Percentiles rank a stretch among this genome's conserved stretches.
Evolutionary conservation across 2,329 filamentous ascomycete species (phyloP).

Genomic region (Daldinia sp.): DNA sequence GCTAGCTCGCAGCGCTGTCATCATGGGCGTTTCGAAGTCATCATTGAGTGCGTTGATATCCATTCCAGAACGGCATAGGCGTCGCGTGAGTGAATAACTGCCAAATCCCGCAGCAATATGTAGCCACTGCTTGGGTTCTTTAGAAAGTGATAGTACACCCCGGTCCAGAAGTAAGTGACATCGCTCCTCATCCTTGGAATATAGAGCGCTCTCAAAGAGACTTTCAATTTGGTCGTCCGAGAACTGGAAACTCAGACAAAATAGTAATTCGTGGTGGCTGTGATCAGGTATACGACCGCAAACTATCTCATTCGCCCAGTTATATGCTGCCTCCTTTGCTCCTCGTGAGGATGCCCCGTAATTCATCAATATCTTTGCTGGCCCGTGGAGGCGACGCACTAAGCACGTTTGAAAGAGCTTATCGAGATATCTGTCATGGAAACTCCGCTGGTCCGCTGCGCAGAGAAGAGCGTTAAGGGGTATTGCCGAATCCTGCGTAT

Average conservation of each 20-base stretch:
- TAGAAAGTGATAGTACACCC: constrained; percentile 1
- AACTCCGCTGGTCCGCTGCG: constrained; percentile 10
- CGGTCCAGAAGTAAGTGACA: constrained; percentile 19
- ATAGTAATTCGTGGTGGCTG: neutral
- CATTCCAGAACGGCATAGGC: constrained; percentile 20
- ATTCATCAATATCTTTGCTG: constrained; percentile 8
- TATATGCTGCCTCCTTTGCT: neutral
- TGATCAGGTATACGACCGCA: neutral
- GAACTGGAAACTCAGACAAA: constrained; percentile 25
- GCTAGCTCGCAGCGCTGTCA: constrained; percentile 13
- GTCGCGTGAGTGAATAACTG: constrained; percentile 20
- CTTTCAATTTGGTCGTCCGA: neutral
- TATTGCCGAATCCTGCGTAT: neutral
- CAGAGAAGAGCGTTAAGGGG: constrained; percentile 1
- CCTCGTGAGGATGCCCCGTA: constrained; percentile 15
- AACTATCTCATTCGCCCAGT: constrained; percentile 16
- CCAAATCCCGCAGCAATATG: constrained; percentile 21
- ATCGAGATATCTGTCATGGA: constrained; percentile 18
- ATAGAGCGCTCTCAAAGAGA: constrained; percentile 10
- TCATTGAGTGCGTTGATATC: constrained; percentile 25
- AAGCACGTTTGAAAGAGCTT: constrained; percentile 21
- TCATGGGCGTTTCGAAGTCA: constrained; percentile 21
- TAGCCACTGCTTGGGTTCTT: constrained; percentile 20
- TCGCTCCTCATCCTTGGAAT: neutral
- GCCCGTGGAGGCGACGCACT: neutral